Evolutionary conservation across 2,329 filamentous ascomycete genomes (phyloP).

Genomic region (Byssothecium circinans): DNA sequence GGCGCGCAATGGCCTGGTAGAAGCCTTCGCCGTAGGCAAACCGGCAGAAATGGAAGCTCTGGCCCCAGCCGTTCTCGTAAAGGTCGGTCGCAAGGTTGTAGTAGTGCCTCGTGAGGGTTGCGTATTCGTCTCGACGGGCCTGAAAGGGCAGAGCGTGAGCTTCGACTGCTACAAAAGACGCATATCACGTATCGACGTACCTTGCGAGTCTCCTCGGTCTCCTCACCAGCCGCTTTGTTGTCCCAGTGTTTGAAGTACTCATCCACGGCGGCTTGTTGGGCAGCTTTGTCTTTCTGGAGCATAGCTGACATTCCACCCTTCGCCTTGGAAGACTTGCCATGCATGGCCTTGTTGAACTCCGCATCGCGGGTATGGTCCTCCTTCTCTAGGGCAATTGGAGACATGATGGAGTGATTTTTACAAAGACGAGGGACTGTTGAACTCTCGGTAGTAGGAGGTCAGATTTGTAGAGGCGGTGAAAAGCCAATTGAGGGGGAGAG

Average conservation of each 20-base stretch:
- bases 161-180: neutral
- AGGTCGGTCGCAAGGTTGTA: slow-evolving; percentile 96
- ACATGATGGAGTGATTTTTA: slow-evolving; percentile 47
- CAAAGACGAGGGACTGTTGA: neutral
- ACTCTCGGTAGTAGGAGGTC: neutral
- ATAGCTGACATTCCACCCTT: slow-evolving; percentile 78
- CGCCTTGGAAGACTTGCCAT: slow-evolving; percentile 71
- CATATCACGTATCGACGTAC: slow-evolving; percentile 47
- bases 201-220: slow-evolving; percentile 81
- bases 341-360: slow-evolving; percentile 85
- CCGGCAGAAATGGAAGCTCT: slow-evolving; percentile 97
- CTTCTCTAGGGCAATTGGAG: slow-evolving; percentile 66
- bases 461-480: neutral
- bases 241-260: slow-evolving; percentile 98
- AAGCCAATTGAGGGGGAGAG: neutral
- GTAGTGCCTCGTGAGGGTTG: slow-evolving; percentile 91
- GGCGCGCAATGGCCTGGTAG: slow-evolving; percentile 86
- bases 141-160: slow-evolving; percentile 43
- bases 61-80: slow-evolving; percentile 96
- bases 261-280: slow-evolving; percentile 79
- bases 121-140: slow-evolving; percentile 84
- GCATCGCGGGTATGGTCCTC: slow-evolving; percentile 87
- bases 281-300: slow-evolving; percentile 76
- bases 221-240: slow-evolving; percentile 73
- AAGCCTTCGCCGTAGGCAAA: slow-evolving; percentile 87